Evolutionary conservation across 495 filamentous ascomycete species (phyloP), one percentile per base, ranked within the genome.

Genomic region (Hypomontagnella monticulosa): DNA sequence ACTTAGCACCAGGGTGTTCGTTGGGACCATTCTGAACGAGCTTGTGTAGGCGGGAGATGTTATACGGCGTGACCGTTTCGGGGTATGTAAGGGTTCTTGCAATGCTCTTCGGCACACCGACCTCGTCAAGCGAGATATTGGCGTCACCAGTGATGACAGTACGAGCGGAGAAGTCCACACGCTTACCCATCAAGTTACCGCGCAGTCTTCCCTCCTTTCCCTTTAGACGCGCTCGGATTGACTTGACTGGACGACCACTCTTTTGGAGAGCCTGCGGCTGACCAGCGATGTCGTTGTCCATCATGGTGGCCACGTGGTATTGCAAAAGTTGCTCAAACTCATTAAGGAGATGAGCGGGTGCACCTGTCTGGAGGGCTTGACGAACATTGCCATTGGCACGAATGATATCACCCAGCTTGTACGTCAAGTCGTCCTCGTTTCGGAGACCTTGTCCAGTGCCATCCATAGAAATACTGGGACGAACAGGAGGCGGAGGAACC

Each of bases 61-160:
- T 99, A 85, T 96, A 98, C 0, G 92, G 93, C 2, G 96, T 99
- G 5, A 99, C 95, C 14, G 93, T 96, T 76, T 98, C 95, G 0
- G 95, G 95, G 66, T 97, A 99, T 4, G 95, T 98, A 47, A 99
- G 72, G 4, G 90, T 97, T 62, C 86, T 83, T 1, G 96, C 96
- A 57, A 96, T 98, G 71, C 88, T 91, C 64, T 87, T 84, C 7
- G 94, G 95, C 19, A 98, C 96, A 72, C 95, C 95, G 53, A 99
- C 95, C 81, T 99, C 91, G 69, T 98, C 93, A 18, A 99, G 83
- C 19, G 92, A 96, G 63, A 98, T 81, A 70, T 97, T 97, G 14
- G 95, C 96, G 74, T 99, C 95, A 75, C 95, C 95, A 54, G 95
- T 99, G 73, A 98, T 99, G 76, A 99, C 95, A 23, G 95, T 99